Evolutionary conservation across 2,329 filamentous ascomycete genomes (phyloP), one percentile per base, ranked within the genome.

Genomic region (Zopfia rhizophila): DNA sequence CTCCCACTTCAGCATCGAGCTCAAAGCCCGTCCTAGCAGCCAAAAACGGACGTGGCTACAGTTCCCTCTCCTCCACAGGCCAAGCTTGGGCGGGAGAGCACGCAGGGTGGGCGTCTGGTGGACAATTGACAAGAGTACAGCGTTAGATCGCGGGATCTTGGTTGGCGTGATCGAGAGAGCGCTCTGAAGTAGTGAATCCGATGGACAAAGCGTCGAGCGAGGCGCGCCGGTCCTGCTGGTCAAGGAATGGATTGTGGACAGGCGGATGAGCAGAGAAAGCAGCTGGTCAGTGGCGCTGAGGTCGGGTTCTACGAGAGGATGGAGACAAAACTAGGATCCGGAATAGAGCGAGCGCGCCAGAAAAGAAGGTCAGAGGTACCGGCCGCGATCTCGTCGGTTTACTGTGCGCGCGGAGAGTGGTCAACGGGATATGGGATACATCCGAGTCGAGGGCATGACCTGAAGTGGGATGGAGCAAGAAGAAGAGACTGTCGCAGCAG

Each of bases 1-100:
- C 47, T 53, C 47, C 35, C 40, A 35, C 16, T 47, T 27, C 45
- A 60, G 53, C 66, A 67, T 60, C 43, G 49, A 66, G 53, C 48
- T 48, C 53, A 27, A 40, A 45, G 48, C n/a, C n/a, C 23, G 51
- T 32, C 41, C 36, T 51, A 31, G 53, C 51, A 55, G 61, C 61
- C 52, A 56, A 59, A n/a, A 60, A 41, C 35, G 53, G 63, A 63
- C 41, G 66, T 64, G 64, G 66, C 66, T 69, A 67, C 68, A 69
- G 66, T 60, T 47, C 48, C 47, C 48, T 51, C 48, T 30, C 44
- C 35, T 22, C 38, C 38, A 44, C 38, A 38, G 40, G 48, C 39
- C 43, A 46, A 38, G 38, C 11, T 24, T 22, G 42, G 43, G 30
- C 38, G 36, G 54, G 12, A 47, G 51, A 40, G 53, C 46, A 47